These are phyloP conservation scores for Canavalia ensiformis DNA, from an alignment of 306 rosid genomes.

Conservation along the genomic window DNA sequence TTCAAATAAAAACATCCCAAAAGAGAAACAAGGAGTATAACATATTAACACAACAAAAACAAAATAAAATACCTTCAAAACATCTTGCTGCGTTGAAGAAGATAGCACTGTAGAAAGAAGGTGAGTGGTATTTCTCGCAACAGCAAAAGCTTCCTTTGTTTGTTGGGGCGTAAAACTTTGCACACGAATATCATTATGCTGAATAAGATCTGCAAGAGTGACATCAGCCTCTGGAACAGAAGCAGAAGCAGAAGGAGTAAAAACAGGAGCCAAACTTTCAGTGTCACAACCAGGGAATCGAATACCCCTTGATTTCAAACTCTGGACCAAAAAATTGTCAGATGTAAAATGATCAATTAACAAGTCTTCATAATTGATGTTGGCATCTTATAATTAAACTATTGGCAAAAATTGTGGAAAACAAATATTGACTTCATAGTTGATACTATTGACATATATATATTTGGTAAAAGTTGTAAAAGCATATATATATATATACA, in stretches of 20 bases:
- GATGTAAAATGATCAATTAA: not conserved
- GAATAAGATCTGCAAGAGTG: constrained; percentile 54
- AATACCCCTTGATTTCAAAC: constrained; percentile 84
- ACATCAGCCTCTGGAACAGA: constrained; percentile 56
- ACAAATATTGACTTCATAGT: too few relatives aligned
- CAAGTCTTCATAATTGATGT: not conserved
- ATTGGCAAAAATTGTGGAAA: too few relatives aligned
- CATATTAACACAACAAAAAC: constrained; percentile 3
- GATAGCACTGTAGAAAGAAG: constrained; percentile 77
- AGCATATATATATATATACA: too few relatives aligned
- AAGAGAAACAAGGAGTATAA: not conserved
- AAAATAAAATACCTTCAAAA: constrained; percentile 60
- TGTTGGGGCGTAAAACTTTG: constrained; percentile 68
- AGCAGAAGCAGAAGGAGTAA: constrained; percentile 70
- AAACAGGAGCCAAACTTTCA: constrained; percentile 84
- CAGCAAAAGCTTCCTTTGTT: constrained; percentile 81
- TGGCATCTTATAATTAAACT: too few relatives aligned
- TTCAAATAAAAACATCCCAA: not conserved
- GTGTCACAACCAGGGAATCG: constrained; percentile 86
- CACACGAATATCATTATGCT: constrained; percentile 55
- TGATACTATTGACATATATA: too few relatives aligned
- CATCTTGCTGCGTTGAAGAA: constrained; percentile 76
- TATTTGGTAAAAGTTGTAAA: too few relatives aligned
- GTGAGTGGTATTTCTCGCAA: constrained; percentile 83
- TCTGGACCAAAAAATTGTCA: constrained; percentile 58